Evolutionary conservation across 371 early-diverging fungal species (phyloP), one percentile per base, ranked within the genome.

Genomic region (Mortierella sp.): DNA sequence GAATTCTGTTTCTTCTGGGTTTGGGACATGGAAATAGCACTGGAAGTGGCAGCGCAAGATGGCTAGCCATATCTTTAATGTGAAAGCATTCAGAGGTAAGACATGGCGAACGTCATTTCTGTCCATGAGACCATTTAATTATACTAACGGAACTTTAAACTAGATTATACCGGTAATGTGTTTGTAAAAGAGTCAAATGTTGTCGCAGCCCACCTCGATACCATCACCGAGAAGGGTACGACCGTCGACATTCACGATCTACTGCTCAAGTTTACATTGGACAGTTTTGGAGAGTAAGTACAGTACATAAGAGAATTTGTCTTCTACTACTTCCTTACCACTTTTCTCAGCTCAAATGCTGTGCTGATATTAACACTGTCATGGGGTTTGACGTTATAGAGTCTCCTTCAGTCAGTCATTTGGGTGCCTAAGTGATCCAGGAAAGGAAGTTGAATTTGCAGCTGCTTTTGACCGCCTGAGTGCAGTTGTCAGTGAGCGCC

Each of bases 21-120:
- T 26, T 55, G 22, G 22, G 18, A n/a, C 22, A 3, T 20, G 8
- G 16, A 28, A 22, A 43, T 51, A 87, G 72, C 64, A 85, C 1
- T 93, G 94, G 93, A 87, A 84, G 57, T 87, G 84, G 64, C 92
- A 93, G 62, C 85, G 94, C 57, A 94, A 93, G 81, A 84, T 89
- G 20, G 93, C 93, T 30, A 84, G 89, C 62, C 86, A 87, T 63
- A 92, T 94, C 55, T 94, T 94, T 72, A 92, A 88, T 68, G 93
- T 93, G 72, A 90, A 88, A 77, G 93, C 93, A 68, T 93, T 93
- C 72, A 84, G 92, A 78, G 92, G 92, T 73, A 86, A 84, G 57
- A 4, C 11, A 3, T 55, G n/a, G 3, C 12, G 52, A 24, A 14
- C 30, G 4, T 30, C 1, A 4, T 30, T 30, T 30, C 30, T 4